Evolutionary conservation across 2,329 filamentous ascomycete genomes (phyloP).

Genomic region (Paraphaeosphaeria minitans): DNA sequence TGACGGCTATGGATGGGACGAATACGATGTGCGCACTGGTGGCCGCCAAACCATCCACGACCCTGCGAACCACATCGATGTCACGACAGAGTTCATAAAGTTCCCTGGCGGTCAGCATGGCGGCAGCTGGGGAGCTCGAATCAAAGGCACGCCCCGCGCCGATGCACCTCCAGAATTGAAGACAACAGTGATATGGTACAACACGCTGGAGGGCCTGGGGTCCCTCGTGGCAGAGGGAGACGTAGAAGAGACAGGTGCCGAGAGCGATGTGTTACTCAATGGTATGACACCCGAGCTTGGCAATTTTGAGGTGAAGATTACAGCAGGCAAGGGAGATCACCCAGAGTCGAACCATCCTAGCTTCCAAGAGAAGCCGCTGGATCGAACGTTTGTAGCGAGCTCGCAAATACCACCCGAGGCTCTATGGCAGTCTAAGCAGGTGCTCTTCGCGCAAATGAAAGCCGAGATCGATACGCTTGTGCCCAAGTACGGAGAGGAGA

Average conservation of each 20-base stretch:
- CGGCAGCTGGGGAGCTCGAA: constrained; percentile 88
- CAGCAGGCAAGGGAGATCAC: constrained; percentile 69
- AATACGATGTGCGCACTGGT: constrained; percentile 87
- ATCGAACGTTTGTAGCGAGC: constrained; percentile 77
- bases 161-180: constrained; percentile 70
- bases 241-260: constrained; percentile 53
- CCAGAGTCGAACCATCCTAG: constrained; percentile 65
- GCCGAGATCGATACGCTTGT: constrained; percentile 65
- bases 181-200: constrained; percentile 81
- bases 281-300: constrained; percentile 76
- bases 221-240: constrained; percentile 63
- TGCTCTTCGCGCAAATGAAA: constrained; percentile 69
- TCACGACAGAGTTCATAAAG: constrained; percentile 94
- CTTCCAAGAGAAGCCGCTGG: constrained; percentile 70
- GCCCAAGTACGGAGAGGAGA: constrained; percentile 61
- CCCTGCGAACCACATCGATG: constrained; percentile 81
- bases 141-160: constrained; percentile 78
- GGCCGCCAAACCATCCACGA: constrained; percentile 92
- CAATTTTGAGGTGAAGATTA: constrained; percentile 78
- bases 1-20: constrained; percentile 96
- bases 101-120: constrained; percentile 83
- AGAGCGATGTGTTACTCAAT: constrained; percentile 68
- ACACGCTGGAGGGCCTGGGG: constrained; percentile 77
- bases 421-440: constrained; percentile 81
- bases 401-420: constrained; percentile 68